Percentiles rank a stretch among this genome's conserved stretches.
Conservation (phyloP, 495 filamentous ascomycete genomes). For the Aspergillus biplanus region DNA sequence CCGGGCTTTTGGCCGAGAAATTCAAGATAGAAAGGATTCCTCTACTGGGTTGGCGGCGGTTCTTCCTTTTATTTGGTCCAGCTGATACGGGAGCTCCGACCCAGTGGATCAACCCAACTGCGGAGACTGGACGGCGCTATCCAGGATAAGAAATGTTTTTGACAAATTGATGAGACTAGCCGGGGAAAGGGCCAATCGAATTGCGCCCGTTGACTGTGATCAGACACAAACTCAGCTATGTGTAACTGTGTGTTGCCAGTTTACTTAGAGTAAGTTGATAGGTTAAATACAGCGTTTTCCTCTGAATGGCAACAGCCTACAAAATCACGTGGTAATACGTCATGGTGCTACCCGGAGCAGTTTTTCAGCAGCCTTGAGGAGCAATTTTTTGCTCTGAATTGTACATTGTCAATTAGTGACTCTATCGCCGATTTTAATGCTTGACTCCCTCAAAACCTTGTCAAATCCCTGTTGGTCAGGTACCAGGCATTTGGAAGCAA, state of each 20-base stretch:
- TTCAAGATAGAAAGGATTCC: slow-evolving; percentile 5
- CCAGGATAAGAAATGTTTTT: slow-evolving; percentile 3
- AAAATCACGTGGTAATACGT: slow-evolving; percentile 23
- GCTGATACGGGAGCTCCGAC: neutral
- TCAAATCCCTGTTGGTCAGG: neutral
- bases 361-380: too few relatives aligned
- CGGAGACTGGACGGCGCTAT: slow-evolving; percentile 7
- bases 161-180: neutral
- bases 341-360: slow-evolving; percentile 1
- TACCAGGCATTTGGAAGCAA: slow-evolving; percentile 3
- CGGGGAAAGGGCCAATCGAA: neutral
- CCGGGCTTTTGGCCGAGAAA: neutral
- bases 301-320: neutral
- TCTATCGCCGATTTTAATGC: neutral
- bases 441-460: neutral
- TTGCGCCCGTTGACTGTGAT: neutral
- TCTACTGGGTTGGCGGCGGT: neutral
- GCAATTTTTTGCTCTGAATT: too few relatives aligned
- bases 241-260: too few relatives aligned
- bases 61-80: slow-evolving; percentile 11
- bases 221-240: too few relatives aligned
- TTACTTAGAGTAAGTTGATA: too few relatives aligned
- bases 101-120: slow-evolving; percentile 3
- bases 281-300: too few relatives aligned
- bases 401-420: too few relatives aligned